A percentile compares a stretch with the other conserved stretches of the same genome.
Evolutionary conservation across 1,139 yeast genomes (phyloP).

Genomic region (Debaryomyces subglobosus): DNA sequence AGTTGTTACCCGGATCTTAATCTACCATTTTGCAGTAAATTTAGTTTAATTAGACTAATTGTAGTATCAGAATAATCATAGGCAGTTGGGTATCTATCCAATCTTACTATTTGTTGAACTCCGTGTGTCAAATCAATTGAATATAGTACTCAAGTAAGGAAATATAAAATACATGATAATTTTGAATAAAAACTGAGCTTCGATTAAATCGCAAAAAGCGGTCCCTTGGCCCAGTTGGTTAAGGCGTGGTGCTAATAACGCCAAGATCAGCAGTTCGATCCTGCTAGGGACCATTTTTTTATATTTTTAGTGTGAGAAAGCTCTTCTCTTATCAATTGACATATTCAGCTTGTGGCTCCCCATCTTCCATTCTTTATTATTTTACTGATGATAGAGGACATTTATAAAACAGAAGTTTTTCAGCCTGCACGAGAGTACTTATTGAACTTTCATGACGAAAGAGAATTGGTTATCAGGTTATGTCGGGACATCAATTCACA

Average conservation of each 20-base stretch:
- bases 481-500: slow-evolving; percentile 41
- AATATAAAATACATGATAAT: neutral
- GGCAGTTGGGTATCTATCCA: neutral
- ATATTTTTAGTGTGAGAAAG: slow-evolving; percentile 7
- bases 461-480: slow-evolving; percentile 38
- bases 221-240: slow-evolving; percentile 91
- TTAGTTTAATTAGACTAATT: neutral
- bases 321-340: neutral
- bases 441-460: slow-evolving; percentile 28
- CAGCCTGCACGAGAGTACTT: slow-evolving; percentile 21
- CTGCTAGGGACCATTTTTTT: slow-evolving; percentile 72
- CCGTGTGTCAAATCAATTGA: neutral
- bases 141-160: neutral
- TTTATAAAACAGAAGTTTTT: slow-evolving; percentile 21
- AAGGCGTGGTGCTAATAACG: slow-evolving; percentile 91
- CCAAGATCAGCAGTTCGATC: slow-evolving; percentile 86
- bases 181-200: neutral
- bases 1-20: slow-evolving; percentile 6
- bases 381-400: slow-evolving; percentile 59
- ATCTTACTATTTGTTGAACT: neutral
- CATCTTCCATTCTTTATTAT: neutral
- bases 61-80: neutral
- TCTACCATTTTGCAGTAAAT: neutral
- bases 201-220: slow-evolving; percentile 18
- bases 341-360: neutral